Conservation (phyloP, 352 stramenopile species). For the Globisporangium ultimum region DNA sequence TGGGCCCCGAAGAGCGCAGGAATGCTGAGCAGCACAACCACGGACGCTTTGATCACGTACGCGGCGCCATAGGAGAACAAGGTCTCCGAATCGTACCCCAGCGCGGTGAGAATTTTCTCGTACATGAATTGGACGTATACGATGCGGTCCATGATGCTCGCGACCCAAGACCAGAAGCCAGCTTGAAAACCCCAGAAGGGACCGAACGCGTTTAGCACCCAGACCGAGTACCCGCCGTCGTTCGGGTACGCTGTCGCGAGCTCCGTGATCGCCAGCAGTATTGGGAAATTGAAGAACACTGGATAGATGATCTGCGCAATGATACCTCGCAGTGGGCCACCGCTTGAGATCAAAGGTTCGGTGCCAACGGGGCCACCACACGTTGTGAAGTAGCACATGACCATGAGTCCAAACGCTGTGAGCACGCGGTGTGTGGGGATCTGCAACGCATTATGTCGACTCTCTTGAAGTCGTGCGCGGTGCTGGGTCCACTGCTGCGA, state of each 20-base stretch:
- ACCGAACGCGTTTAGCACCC: constrained; percentile 88
- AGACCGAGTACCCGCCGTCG: constrained; percentile 69
- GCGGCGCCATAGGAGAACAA: neutral
- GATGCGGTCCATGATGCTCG: constrained; percentile 39
- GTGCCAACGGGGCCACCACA: constrained; percentile 24
- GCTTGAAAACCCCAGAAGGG: constrained; percentile 69
- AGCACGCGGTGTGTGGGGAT: constrained; percentile 2
- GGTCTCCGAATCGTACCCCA: neutral
- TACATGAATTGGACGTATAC: constrained; percentile 41
- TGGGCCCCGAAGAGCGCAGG: constrained; percentile 19
- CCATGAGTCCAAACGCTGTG: neutral
- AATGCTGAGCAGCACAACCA: constrained; percentile 17
- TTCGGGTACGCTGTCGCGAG: constrained; percentile 85
- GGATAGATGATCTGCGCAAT: constrained; percentile 75
- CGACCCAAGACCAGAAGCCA: constrained; percentile 71
- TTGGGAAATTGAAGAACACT: constrained; percentile 80
- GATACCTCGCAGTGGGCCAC: constrained; percentile 53
- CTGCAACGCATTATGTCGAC: too few species aligned
- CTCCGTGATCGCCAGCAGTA: constrained; percentile 86
- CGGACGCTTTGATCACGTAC: constrained; percentile 24
- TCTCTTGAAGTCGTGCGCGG: too few species aligned
- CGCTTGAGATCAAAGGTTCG: constrained; percentile 20
- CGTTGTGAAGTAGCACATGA: neutral
- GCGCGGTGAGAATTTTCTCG: constrained; percentile 8
- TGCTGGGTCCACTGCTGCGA: too few species aligned